Conservation (phyloP, 1,139 yeast species). For the Candida smagusa region DNA sequence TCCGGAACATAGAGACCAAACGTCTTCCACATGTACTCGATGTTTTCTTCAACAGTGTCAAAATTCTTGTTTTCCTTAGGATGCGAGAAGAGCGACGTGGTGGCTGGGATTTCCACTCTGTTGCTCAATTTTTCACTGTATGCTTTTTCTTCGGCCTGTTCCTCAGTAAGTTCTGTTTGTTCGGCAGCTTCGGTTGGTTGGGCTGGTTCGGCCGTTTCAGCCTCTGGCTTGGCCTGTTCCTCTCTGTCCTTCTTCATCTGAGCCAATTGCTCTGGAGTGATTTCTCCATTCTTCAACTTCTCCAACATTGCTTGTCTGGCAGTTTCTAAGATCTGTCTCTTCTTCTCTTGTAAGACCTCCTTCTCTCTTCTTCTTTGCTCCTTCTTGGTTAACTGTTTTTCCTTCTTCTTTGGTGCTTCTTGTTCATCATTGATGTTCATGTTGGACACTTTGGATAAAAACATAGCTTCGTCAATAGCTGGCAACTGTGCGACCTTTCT, state of each 20-base stretch:
- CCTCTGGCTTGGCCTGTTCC: slow-evolving; percentile 10
- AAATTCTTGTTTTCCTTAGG: slow-evolving; percentile 37
- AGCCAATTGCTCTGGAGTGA: slow-evolving; percentile 12
- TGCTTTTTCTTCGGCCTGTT: slow-evolving; percentile 48
- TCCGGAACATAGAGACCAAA: slow-evolving; percentile 93
- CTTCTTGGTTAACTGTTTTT: slow-evolving; percentile 50
- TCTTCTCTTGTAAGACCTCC: slow-evolving; percentile 61
- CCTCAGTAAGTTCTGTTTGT: slow-evolving; percentile 28
- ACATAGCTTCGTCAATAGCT: slow-evolving; percentile 48
- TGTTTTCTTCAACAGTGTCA: slow-evolving; percentile 53
- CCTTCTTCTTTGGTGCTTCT: slow-evolving; percentile 19
- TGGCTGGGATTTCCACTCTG: slow-evolving; percentile 67
- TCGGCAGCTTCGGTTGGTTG: slow-evolving; percentile 3
- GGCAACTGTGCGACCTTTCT: slow-evolving; percentile 61
- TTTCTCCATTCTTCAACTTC: slow-evolving; percentile 25
- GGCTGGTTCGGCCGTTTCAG: slow-evolving; percentile 2
- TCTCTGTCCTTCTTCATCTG: slow-evolving; percentile 7
- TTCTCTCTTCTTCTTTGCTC: slow-evolving; percentile 63
- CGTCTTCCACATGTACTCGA: slow-evolving; percentile 68
- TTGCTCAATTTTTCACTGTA: slow-evolving; percentile 56
- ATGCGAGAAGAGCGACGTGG: slow-evolving; percentile 75
- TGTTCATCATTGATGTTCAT: slow-evolving; percentile 21
- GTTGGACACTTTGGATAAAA: slow-evolving; percentile 44
- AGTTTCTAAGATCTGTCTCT: slow-evolving; percentile 55
- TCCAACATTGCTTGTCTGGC: slow-evolving; percentile 56